These are phyloP conservation scores for Hyphodiscus sp. DNA, from an alignment of 2,329 filamentous ascomycete genomes.

Conservation along the genomic window DNA sequence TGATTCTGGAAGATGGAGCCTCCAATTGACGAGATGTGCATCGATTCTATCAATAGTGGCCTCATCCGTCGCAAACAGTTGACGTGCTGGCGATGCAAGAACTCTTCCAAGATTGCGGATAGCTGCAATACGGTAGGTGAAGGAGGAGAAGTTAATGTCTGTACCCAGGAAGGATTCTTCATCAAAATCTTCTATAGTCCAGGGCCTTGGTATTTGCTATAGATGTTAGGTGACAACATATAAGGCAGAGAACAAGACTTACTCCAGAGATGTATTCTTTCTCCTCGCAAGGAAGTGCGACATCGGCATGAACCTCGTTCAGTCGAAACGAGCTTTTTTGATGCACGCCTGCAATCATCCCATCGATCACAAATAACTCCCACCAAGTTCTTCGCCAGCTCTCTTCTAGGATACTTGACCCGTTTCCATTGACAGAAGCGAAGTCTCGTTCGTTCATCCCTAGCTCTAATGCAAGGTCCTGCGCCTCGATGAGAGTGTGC, in stretches of 20 bases:
- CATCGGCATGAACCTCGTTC: conserved; percentile 60
- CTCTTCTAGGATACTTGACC: conserved; percentile 67
- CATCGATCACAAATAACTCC: conserved; percentile 63
- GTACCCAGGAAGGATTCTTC: conserved; percentile 60
- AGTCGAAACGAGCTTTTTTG: conserved; percentile 64
- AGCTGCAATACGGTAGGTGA: conserved; percentile 76
- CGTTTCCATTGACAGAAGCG: conserved; percentile 55
- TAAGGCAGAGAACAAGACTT: conserved; percentile 14
- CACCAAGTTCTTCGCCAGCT: conserved; percentile 88
- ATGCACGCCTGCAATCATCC: conserved; percentile 76
- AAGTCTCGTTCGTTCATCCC: conserved; percentile 67
- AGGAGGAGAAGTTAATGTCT: conserved; percentile 71
- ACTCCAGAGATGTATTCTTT: conserved; percentile 57
- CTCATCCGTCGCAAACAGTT: conserved; percentile 32
- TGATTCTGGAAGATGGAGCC: conserved; percentile 65
- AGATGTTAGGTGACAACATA: not conserved
- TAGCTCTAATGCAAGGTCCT: conserved; percentile 67
- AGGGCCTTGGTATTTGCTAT: conserved; percentile 51
- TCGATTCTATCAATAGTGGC: conserved; percentile 19
- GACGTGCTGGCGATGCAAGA: conserved; percentile 47
- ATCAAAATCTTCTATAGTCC: conserved; percentile 69
- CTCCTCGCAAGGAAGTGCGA: conserved; percentile 77
- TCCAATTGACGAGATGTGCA: conserved; percentile 63
- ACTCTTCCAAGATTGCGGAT: conserved; percentile 72
- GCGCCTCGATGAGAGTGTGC: conserved; percentile 59